Conservation (phyloP, 1,284 basidiomycete species). For the Microbotryum silenes-acaulis region DNA sequence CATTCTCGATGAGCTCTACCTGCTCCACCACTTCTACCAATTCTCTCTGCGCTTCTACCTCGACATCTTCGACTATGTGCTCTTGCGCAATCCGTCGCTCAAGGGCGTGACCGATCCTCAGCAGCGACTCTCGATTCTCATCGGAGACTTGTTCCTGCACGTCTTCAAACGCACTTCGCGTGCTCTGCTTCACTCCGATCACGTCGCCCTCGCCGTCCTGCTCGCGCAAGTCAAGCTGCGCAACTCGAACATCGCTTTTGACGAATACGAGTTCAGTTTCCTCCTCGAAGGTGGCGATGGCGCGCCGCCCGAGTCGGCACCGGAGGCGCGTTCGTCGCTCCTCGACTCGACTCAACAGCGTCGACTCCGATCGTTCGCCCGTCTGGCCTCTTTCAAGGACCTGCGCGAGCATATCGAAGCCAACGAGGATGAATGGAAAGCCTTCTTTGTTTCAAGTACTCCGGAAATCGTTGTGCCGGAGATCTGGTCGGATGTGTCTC, state of each 20-base stretch:
- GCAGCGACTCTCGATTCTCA: constrained; percentile 69
- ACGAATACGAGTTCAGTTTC: constrained; percentile 79
- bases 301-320: constrained; percentile 2
- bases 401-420: constrained; percentile 61
- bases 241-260: constrained; percentile 56
- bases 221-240: constrained; percentile 79
- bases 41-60: constrained; percentile 98
- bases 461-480: constrained; percentile 63
- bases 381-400: constrained; percentile 60
- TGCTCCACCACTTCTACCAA: constrained; percentile 97
- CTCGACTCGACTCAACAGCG: constrained; percentile 54
- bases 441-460: constrained; percentile 60
- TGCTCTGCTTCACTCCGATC: constrained; percentile 82
- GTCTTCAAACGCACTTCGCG: constrained; percentile 86
- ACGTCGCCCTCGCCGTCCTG: constrained; percentile 81
- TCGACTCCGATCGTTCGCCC: constrained; percentile 43
- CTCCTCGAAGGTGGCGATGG: constrained; percentile 63
- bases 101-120: constrained; percentile 66
- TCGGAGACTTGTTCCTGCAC: constrained; percentile 82
- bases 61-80: constrained; percentile 92
- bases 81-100: constrained; percentile 85
- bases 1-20: constrained; percentile 85
- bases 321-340: neutral
- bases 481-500: constrained; percentile 18
- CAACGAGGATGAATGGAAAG: constrained; percentile 62